Percentiles rank a stretch among this genome's conserved stretches.
phyloP scores from a whole-genome alignment of 805 yeast genomes.

The Saitoella complicata region DNA sequence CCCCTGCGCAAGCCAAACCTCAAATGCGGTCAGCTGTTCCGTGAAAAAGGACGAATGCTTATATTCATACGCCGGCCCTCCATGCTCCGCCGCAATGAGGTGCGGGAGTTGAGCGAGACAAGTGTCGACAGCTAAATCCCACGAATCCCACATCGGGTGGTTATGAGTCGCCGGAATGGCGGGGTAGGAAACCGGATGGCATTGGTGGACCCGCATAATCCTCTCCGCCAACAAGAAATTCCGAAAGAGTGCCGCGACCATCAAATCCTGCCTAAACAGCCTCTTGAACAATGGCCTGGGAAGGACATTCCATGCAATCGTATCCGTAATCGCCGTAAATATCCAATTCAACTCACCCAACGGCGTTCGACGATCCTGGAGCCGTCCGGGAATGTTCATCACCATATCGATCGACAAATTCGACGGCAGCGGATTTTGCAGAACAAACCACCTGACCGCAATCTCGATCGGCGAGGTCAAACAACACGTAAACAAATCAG shows the following conservation, averaged over 20 bases:
- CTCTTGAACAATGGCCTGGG: constrained; percentile 79
- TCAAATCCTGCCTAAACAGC: constrained; percentile 82
- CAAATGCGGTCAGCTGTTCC: constrained; percentile 91
- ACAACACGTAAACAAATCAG: constrained; percentile 90
- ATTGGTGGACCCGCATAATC: constrained; percentile 81
- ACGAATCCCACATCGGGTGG: constrained; percentile 93
- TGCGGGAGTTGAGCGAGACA: constrained; percentile 42
- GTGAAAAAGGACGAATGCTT: constrained; percentile 91
- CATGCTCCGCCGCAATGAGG: constrained; percentile 21
- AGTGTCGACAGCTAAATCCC: constrained; percentile 96
- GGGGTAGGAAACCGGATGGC: constrained; percentile 91
- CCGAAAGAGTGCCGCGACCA: constrained; percentile 91
- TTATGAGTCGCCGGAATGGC: constrained; percentile 68
- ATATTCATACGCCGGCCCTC: constrained; percentile 32
- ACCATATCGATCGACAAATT: constrained; percentile 23
- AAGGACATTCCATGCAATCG: constrained; percentile 90
- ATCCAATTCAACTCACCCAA: constrained; percentile 95
- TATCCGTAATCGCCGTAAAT: constrained; percentile 93
- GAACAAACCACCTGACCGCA: constrained; percentile 76
- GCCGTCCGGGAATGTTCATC: constrained; percentile 69
- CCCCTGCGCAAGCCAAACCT: constrained; percentile 86
- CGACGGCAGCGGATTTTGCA: constrained; percentile 36
- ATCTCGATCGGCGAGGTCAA: constrained; percentile 91
- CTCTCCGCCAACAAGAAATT: constrained; percentile 84
- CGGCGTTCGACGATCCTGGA: constrained; percentile 88